These are phyloP conservation scores for Rhizopus delemar DNA, from an alignment of 371 early-diverging fungal genomes.

Conservation along the genomic window DNA sequence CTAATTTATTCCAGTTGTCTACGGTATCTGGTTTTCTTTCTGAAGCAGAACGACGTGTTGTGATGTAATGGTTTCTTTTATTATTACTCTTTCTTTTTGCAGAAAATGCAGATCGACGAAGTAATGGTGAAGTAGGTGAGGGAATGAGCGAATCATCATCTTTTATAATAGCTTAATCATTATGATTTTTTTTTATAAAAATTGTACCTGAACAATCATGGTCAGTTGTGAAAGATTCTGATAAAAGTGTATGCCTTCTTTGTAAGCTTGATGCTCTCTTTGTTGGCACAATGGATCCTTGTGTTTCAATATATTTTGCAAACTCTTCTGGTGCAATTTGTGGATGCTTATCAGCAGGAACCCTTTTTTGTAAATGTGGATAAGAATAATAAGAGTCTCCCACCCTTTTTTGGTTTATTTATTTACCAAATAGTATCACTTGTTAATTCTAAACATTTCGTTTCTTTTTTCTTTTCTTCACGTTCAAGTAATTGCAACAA, in stretches of 20 bases:
- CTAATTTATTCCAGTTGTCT: constrained; percentile 21
- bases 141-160: constrained; percentile 25
- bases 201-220: constrained; percentile 9
- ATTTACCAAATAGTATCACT: constrained; percentile 26
- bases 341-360: constrained; percentile 38
- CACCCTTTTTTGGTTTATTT: too few relatives aligned
- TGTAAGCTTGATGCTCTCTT: constrained; percentile 14
- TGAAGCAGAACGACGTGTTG: constrained; percentile 8
- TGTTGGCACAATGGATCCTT: constrained; percentile 21
- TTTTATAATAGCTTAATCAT: not conserved
- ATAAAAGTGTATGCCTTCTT: constrained; percentile 28
- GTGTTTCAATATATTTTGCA: constrained; percentile 32
- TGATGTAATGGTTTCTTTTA: not conserved
- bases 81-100: constrained; percentile 22
- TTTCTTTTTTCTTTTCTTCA: constrained; percentile 6
- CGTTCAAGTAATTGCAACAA: constrained; percentile 18
- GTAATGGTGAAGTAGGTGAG: constrained; percentile 16
- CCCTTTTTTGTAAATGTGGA: constrained; percentile 15
- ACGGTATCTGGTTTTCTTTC: constrained; percentile 6
- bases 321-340: constrained; percentile 43
- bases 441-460: not conserved
- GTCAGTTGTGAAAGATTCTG: constrained; percentile 26
- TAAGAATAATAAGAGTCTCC: not conserved
- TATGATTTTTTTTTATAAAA: not conserved
- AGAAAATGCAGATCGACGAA: constrained; percentile 32